Base-by-base conservation (phyloP, 768 basidiomycete species). In the Psilocybe subaeruginosa region DNA sequence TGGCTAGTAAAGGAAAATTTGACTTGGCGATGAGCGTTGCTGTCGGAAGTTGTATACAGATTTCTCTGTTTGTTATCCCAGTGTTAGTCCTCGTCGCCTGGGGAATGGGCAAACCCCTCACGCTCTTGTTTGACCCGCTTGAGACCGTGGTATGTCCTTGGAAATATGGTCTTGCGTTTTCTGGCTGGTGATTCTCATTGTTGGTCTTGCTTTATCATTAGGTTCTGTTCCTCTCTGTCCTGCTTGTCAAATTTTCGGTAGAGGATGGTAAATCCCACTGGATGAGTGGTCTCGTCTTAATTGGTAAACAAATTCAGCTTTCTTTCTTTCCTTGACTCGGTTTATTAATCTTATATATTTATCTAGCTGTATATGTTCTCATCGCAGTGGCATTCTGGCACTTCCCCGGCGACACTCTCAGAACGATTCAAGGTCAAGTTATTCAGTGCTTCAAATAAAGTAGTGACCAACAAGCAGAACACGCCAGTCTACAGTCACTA, bases 261-360 rank as follows among this genome's bases (percentile, higher is more conserved):
- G 82, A 80, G 65, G 74, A 81, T 48, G 81, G 80, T 17, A 82
- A 80, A 65, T 77, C 79, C 23, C 78, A 80, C 53, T 82, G 80
- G 81, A 77, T 81, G 69, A 80, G 80, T 63, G 77, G 77, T 4
- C 64, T 77, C 31, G 74, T 73, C 8, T 65, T 79, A 17, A 73
- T 78, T 11, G 73, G 74, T 76, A 57, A 56, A 72, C 69, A 41
- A n/a, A n/a, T 55, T 46, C n/a, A 29, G 23, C 23, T 54, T 12
- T 45, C 27, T 54, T 12, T 45, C 27, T 41, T 29, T 3, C 33
- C 46, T 30, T 9, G 12, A 16, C 43, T 14, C 30, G 41, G 60
- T 12, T 23, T 59, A 11, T 27, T 29, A 16, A 56, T 45, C 52
- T 3, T 6, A 59, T 41, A 4, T 14, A 41, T 62, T 54, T 12